Percentiles rank a stretch among this genome's conserved stretches.
Evolutionary conservation across 805 yeast species (phyloP).

Genomic region (Candida nemodendra): DNA sequence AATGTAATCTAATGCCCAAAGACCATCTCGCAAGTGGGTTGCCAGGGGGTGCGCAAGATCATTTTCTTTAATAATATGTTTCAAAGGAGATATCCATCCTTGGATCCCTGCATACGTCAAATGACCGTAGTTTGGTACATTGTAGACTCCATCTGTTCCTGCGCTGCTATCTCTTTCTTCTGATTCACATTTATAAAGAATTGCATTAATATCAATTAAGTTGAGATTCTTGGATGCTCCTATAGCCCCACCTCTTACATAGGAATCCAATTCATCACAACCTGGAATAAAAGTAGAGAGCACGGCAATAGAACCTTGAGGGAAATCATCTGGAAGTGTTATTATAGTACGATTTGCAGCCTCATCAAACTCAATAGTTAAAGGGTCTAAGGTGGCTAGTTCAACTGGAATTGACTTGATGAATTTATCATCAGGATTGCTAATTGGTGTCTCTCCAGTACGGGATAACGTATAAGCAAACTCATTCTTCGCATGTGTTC

Average conservation of each 20-base stretch:
- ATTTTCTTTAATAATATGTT: slow-evolving; percentile 60
- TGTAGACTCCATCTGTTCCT: slow-evolving; percentile 72
- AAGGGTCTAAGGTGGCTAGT: slow-evolving; percentile 50
- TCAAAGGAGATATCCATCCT: slow-evolving; percentile 81
- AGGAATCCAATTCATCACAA: slow-evolving; percentile 62
- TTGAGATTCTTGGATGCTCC: slow-evolving; percentile 63
- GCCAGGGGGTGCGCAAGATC: slow-evolving; percentile 84
- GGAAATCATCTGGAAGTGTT: slow-evolving; percentile 60
- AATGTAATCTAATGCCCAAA: slow-evolving; percentile 86
- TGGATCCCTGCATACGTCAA: slow-evolving; percentile 87
- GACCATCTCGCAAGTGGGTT: slow-evolving; percentile 75
- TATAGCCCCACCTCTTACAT: slow-evolving; percentile 70
- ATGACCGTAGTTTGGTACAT: slow-evolving; percentile 69
- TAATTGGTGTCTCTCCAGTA: slow-evolving; percentile 48
- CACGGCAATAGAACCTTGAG: slow-evolving; percentile 89
- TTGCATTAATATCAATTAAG: slow-evolving; percentile 69
- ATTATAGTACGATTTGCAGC: slow-evolving; percentile 49
- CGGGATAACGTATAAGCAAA: slow-evolving; percentile 57
- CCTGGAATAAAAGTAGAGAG: slow-evolving; percentile 67
- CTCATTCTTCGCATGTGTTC: slow-evolving; percentile 55
- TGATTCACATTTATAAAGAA: slow-evolving; percentile 74
- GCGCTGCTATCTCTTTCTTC: slow-evolving; percentile 83
- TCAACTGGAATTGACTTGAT: slow-evolving; percentile 68
- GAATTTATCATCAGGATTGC: slow-evolving; percentile 35
- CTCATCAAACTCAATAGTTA: slow-evolving; percentile 45